Evolutionary conservation across 306 rosid species (phyloP).

Genomic region (Castanopsis chinensis): DNA sequence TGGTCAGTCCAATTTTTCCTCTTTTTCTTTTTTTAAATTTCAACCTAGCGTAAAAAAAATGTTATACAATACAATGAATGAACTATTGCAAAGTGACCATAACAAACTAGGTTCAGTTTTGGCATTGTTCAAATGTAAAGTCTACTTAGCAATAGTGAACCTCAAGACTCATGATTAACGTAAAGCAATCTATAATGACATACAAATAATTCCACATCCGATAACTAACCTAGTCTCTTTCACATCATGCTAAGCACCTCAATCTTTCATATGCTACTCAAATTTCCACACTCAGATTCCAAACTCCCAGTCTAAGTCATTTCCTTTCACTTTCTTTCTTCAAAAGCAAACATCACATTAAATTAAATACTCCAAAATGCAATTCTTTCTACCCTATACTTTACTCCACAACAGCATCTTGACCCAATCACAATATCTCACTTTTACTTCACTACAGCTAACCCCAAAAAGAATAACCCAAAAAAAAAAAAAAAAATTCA

Average conservation of each 20-base stretch:
- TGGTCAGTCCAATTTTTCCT: too few relatives aligned
- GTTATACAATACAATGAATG: too few relatives aligned
- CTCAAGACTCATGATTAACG: not conserved
- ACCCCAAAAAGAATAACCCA: too few relatives aligned
- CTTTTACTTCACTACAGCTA: constrained; percentile 8
- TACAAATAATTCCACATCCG: too few relatives aligned
- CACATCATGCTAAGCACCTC: too few relatives aligned
- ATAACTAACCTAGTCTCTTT: too few relatives aligned
- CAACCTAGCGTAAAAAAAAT: too few relatives aligned
- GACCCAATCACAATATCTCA: constrained; percentile 14
- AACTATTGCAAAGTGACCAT: not conserved
- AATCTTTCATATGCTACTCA: not conserved
- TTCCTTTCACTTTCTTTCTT: not conserved
- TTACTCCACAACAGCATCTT: constrained; percentile 3
- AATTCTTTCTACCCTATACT: constrained; percentile 1
- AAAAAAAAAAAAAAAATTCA: too few relatives aligned
- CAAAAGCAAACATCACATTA: constrained; percentile 19
- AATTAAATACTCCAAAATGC: not conserved
- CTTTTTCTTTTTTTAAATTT: too few relatives aligned
- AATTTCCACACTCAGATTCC: constrained; percentile 17
- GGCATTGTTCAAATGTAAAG: not conserved
- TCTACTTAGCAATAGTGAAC: not conserved
- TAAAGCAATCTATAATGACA: too few relatives aligned
- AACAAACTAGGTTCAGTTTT: not conserved
- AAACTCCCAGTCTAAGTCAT: constrained; percentile 5